Conservation (phyloP, 495 filamentous ascomycete species). For the Penicillium waksmanii region DNA sequence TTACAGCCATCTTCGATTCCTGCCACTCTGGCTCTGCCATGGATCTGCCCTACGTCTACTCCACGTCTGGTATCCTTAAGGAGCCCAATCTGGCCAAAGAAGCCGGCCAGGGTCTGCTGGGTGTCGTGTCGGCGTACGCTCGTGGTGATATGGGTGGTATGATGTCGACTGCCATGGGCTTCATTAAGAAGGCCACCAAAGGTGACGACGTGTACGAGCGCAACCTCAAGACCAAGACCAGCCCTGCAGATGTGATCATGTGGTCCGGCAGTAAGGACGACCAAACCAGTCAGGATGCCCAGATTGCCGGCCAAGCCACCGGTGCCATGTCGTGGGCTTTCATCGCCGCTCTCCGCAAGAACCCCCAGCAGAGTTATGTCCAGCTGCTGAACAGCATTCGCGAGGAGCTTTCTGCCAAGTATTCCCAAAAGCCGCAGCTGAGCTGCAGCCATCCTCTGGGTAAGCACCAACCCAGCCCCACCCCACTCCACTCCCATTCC, state of each 20-base stretch:
- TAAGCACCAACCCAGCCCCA: conserved; percentile 45
- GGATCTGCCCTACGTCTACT: conserved; percentile 97
- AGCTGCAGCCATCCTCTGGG: conserved; percentile 96
- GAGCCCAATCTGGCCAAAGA: conserved; percentile 98
- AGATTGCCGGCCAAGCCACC: conserved; percentile 80
- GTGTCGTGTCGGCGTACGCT: conserved; percentile 86
- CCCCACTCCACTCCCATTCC: background rate
- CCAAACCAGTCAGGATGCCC: conserved; percentile 76
- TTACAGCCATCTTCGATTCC: conserved; percentile 99
- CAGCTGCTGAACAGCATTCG: conserved; percentile 94
- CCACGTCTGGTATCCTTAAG: conserved; percentile 92
- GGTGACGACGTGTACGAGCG: conserved; percentile 82
- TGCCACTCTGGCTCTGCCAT: conserved; percentile 97
- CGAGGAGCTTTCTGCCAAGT: conserved; percentile 85
- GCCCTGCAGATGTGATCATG: conserved; percentile 95
- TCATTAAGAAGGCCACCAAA: conserved; percentile 90
- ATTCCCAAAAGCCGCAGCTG: conserved; percentile 94
- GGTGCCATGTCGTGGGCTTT: conserved; percentile 99
- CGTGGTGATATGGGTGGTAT: conserved; percentile 87
- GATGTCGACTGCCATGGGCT: conserved; percentile 76
- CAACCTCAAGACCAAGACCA: conserved; percentile 87
- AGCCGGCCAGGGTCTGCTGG: conserved; percentile 88
- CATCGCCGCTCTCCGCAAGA: conserved; percentile 91
- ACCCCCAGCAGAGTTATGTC: conserved; percentile 97
- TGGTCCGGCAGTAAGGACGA: conserved; percentile 96